Evolutionary conservation across 78 protist species (phyloP).

Genomic region (Ministeria vibrans): DNA sequence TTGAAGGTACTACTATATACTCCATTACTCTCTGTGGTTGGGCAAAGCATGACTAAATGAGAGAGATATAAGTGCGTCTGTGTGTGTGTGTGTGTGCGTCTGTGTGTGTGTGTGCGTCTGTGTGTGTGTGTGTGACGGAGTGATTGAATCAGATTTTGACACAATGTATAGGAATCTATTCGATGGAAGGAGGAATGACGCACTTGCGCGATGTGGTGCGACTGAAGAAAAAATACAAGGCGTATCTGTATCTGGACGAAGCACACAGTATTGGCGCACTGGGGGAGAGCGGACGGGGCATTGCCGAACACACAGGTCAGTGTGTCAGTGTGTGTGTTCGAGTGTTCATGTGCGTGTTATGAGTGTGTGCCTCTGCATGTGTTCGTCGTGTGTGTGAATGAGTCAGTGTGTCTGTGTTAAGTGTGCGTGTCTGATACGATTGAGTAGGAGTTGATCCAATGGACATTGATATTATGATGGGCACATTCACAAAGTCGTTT

Average conservation of each 20-base stretch:
- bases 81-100: conserved; percentile 73
- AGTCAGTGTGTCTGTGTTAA: too few species aligned
- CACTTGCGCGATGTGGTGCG: conserved; percentile 68
- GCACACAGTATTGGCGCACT: conserved; percentile 98
- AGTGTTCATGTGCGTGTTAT: neutral
- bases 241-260: conserved; percentile 94
- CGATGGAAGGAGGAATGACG: conserved; percentile 93
- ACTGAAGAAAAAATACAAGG: conserved; percentile 86
- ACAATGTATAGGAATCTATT: too few species aligned
- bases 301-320: conserved; percentile 51
- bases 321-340: conserved; percentile 7
- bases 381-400: too few species aligned
- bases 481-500: conserved; percentile 98
- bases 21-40: too few species aligned
- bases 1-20: too few species aligned
- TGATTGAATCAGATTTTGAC: too few species aligned
- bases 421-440: too few species aligned
- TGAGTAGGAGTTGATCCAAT: conserved; percentile 28
- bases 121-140: neutral
- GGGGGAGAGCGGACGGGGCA: conserved; percentile 92
- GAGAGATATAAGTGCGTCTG: too few species aligned
- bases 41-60: too few species aligned
- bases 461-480: conserved; percentile 97
- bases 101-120: neutral
- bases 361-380: neutral